Conservation (phyloP, 2,329 filamentous ascomycete species). For the Diplodia corticola region DNA sequence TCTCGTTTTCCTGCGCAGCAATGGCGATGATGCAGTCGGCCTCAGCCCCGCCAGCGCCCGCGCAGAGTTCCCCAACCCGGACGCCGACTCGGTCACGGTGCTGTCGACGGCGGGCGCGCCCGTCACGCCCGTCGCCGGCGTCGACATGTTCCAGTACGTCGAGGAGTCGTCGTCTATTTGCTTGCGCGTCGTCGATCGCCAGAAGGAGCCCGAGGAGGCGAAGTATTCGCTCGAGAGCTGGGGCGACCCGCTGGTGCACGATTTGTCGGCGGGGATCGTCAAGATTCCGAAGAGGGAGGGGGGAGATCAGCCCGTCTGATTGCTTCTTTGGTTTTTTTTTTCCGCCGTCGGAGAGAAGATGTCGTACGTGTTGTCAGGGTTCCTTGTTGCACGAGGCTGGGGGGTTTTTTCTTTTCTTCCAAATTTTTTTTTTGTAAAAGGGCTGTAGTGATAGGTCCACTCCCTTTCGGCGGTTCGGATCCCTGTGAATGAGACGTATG, state of each 20-base stretch:
- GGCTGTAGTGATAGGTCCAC: background rate
- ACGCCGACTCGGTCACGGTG: background rate
- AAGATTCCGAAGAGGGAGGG: conserved; percentile 3
- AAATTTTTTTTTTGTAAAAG: background rate
- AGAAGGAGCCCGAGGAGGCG: background rate
- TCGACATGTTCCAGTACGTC: background rate
- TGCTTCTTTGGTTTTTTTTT: background rate
- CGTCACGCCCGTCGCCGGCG: background rate
- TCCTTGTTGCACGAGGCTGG: background rate
- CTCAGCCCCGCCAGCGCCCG: background rate
- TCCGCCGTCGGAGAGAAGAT: too few relatives aligned
- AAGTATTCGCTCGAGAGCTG: background rate
- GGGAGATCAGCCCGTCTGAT: too few relatives aligned
- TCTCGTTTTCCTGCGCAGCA: background rate
- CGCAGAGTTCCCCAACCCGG: background rate
- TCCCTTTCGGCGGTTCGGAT: background rate
- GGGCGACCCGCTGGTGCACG: background rate
- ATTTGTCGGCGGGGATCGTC: background rate
- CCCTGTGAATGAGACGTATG: background rate
- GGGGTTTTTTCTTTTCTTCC: too few relatives aligned
- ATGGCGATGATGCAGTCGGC: background rate
- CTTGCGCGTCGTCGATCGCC: background rate
- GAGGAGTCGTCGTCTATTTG: background rate
- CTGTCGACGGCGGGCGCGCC: background rate
- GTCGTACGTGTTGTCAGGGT: background rate